Evolutionary conservation across 2,329 filamentous ascomycete genomes (phyloP).

Genomic region (Pyrenochaeta sp.): DNA sequence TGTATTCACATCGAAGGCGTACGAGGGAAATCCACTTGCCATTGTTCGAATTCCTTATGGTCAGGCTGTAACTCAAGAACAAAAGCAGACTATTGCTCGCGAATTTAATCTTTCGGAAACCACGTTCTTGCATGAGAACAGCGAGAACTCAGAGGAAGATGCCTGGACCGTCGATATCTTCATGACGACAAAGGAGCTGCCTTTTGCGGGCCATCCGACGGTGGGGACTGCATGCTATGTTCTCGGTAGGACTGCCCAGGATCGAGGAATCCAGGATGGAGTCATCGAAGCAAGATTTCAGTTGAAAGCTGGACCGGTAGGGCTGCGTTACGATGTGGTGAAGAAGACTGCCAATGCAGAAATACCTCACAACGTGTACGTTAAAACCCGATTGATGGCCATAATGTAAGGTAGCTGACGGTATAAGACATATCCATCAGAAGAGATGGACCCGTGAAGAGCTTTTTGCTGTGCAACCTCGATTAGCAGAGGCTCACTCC

Average conservation of each 20-base stretch:
- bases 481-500: slow-evolving; percentile 33
- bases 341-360: slow-evolving; percentile 62
- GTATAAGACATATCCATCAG: slow-evolving; percentile 33
- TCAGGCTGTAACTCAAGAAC: slow-evolving; percentile 50
- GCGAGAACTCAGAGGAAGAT: slow-evolving; percentile 19
- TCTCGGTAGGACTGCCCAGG: slow-evolving; percentile 38
- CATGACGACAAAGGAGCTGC: slow-evolving; percentile 58
- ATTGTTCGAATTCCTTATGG: slow-evolving; percentile 57
- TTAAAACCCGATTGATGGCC: slow-evolving; percentile 39
- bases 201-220: slow-evolving; percentile 65
- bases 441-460: slow-evolving; percentile 30
- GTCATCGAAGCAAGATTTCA: slow-evolving; percentile 48
- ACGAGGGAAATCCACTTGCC: slow-evolving; percentile 63
- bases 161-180: slow-evolving; percentile 63
- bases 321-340: slow-evolving; percentile 49
- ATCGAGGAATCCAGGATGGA: slow-evolving; percentile 22
- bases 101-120: slow-evolving; percentile 68
- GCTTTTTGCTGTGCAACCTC: slow-evolving; percentile 45
- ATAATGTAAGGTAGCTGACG: slow-evolving; percentile 10
- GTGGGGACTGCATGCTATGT: slow-evolving; percentile 63
- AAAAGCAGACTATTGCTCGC: slow-evolving; percentile 62
- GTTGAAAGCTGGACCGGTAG: slow-evolving; percentile 56
- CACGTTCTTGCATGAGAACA: slow-evolving; percentile 59
- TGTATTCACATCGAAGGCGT: slow-evolving; percentile 59
- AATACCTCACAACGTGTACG: slow-evolving; percentile 72